Evolutionary conservation across 257 asterid species (phyloP).

Genomic region (Petrea volubilis): DNA sequence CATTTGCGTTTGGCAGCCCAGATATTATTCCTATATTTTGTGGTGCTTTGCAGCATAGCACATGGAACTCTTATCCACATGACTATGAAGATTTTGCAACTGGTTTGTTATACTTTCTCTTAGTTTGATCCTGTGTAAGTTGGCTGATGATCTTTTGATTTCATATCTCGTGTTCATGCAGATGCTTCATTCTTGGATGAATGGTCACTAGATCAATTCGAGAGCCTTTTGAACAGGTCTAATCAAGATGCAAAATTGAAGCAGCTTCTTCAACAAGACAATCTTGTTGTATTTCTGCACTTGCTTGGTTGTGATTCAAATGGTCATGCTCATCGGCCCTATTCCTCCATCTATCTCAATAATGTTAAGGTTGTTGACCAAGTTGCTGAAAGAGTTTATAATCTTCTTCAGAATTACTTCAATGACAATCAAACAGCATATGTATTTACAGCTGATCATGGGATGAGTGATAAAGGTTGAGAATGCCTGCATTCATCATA

Average conservation of each 20-base stretch:
- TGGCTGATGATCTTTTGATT: conserved; percentile 18
- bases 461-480: conserved; percentile 99
- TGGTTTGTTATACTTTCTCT: conserved; percentile 51
- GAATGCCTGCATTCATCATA: conserved; percentile 6
- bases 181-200: conserved; percentile 98
- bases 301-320: conserved; percentile 97
- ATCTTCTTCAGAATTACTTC: conserved; percentile 83
- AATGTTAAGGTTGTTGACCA: conserved; percentile 95
- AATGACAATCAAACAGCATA: conserved; percentile 86
- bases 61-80: conserved; percentile 84
- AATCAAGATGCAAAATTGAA: conserved; percentile 67
- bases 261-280: conserved; percentile 83
- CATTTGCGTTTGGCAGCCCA: conserved; percentile 93
- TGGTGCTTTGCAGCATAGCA: conserved; percentile 82
- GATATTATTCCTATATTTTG: conserved; percentile 93
- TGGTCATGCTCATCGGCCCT: conserved; percentile 99
- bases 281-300: conserved; percentile 83
- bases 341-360: conserved; percentile 87
- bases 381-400: conserved; percentile 93
- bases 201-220: conserved; percentile 92
- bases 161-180: conserved; percentile 45
- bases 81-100: conserved; percentile 97
- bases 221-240: conserved; percentile 81
- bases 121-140: conserved; percentile 5
- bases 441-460: conserved; percentile 97